Percentiles rank a stretch among this genome's conserved stretches.
Conservation (phyloP, 1,284 basidiomycete genomes). For the Ceratobasidium papillatum region DNA sequence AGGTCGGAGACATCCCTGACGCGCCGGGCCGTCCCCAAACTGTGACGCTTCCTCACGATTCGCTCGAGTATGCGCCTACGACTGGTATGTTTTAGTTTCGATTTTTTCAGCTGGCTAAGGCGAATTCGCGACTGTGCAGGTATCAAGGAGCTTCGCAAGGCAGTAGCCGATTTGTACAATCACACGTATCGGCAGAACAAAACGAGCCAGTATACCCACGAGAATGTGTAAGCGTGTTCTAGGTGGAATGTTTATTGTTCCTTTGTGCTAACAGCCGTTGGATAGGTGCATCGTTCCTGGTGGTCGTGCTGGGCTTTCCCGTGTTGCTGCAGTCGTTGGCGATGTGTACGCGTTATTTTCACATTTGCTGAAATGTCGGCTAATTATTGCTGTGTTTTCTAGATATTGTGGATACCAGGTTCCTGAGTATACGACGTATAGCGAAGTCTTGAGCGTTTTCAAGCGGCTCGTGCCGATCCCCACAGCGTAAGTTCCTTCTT, state of each 20-base stretch:
- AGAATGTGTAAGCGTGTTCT: conserved; percentile 66
- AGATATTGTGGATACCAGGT: conserved; percentile 68
- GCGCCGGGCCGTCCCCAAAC: conserved; percentile 71
- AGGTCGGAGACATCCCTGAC: conserved; percentile 74
- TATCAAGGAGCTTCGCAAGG: conserved; percentile 63
- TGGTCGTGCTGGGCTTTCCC: conserved; percentile 85
- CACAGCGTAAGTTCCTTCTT: conserved; percentile 68
- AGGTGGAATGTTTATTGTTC: not conserved
- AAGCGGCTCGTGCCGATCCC: conserved; percentile 90
- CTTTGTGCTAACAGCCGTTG: not conserved
- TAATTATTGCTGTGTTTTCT: conserved; percentile 49
- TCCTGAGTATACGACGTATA: conserved; percentile 78
- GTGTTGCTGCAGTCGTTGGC: conserved; percentile 89
- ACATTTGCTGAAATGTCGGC: conserved; percentile 38
- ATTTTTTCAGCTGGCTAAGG: conserved; percentile 10
- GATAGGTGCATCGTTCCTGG: conserved; percentile 82
- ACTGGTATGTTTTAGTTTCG: conserved; percentile 78
- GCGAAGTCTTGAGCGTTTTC: conserved; percentile 79
- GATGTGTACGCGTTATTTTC: conserved; percentile 69
- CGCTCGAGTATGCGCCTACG: conserved; percentile 92
- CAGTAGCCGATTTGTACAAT: conserved; percentile 89
- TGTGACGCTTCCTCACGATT: conserved; percentile 68
- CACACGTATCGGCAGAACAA: conserved; percentile 83
- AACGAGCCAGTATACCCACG: conserved; percentile 83
- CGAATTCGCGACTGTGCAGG: conserved; percentile 23